Percentiles rank a stretch among this genome's conserved stretches.
Conservation (phyloP, 441 rosid species). For the Erysimum pusillum region DNA sequence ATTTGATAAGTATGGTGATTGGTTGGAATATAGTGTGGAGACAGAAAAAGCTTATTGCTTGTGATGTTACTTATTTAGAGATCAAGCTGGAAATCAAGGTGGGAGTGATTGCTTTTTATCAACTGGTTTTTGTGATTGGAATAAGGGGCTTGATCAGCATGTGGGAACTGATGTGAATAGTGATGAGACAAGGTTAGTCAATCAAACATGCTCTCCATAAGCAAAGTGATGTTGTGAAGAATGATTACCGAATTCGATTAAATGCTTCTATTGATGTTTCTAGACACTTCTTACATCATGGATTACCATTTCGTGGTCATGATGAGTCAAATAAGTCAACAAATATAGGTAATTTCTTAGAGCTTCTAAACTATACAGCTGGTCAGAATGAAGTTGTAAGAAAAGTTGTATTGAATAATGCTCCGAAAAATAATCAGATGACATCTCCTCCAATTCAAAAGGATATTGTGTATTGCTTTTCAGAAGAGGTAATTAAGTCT, state of each 20-base stretch:
- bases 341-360: too few species aligned
- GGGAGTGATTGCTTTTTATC: too few species aligned
- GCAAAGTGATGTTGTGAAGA: background rate
- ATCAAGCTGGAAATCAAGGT: too few species aligned
- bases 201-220: background rate
- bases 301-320: background rate
- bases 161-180: background rate
- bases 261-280: background rate
- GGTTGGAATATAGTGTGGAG: too few species aligned
- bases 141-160: background rate
- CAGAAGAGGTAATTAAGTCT: background rate
- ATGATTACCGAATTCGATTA: background rate
- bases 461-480: background rate
- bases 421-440: too few species aligned
- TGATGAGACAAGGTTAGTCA: too few species aligned
- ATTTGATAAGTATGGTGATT: too few species aligned
- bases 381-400: too few species aligned
- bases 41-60: too few species aligned
- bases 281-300: background rate
- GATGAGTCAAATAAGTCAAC: background rate
- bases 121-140: background rate
- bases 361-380: too few species aligned
- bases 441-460: background rate
- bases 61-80: too few species aligned
- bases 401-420: too few species aligned